A percentile compares a stretch with the other conserved stretches of the same genome.
Conservation (phyloP, 1,284 basidiomycete genomes). For the Cryptococcus depauperatus region DNA sequence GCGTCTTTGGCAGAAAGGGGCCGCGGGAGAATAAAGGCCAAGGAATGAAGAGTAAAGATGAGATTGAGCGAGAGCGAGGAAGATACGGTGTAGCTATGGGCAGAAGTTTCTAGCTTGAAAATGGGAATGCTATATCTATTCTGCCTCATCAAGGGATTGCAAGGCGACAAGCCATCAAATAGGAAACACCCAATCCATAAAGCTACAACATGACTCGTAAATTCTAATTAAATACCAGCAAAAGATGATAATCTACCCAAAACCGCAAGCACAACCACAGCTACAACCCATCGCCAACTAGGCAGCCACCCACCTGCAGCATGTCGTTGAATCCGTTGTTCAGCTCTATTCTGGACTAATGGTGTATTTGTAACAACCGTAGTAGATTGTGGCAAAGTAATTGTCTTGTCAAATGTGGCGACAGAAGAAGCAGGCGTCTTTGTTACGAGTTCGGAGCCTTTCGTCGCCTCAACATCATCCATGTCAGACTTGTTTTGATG, state of each 20-base stretch:
- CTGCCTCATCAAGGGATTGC: neutral
- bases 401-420: neutral
- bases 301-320: conserved; percentile 22
- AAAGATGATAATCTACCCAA: conserved; percentile 33
- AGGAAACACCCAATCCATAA: neutral
- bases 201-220: conserved; percentile 2
- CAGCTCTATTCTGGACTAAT: conserved; percentile 1
- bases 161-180: neutral
- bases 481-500: neutral
- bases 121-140: neutral
- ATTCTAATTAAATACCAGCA: too few relatives aligned
- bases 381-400: neutral
- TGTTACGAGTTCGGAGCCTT: conserved; percentile 7
- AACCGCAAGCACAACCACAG: conserved; percentile 34
- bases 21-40: conserved; percentile 39
- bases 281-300: conserved; percentile 37
- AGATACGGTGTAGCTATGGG: conserved; percentile 43
- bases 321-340: conserved; percentile 3
- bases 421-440: neutral
- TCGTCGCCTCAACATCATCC: conserved; percentile 12
- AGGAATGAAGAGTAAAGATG: conserved; percentile 41
- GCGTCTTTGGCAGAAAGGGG: conserved; percentile 29
- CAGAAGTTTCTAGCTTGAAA: conserved; percentile 19
- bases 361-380: conserved; percentile 2
- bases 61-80: conserved; percentile 43